These are phyloP conservation scores for Tulasnella sp. DNA, from an alignment of 768 basidiomycete species.

Conservation along the genomic window DNA sequence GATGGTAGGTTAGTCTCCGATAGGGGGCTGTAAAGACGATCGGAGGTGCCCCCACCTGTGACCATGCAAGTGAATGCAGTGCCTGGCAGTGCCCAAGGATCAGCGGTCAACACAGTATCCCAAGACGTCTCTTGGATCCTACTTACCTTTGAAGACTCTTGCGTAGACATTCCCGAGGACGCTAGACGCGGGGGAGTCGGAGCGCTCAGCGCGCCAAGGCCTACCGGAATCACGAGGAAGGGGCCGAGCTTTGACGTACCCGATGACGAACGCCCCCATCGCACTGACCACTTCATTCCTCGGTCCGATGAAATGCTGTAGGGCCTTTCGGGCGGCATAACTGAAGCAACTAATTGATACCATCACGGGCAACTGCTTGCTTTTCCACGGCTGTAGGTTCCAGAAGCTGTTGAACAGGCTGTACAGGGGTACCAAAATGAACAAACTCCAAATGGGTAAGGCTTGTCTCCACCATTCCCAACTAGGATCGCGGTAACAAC, in stretches of 20 bases:
- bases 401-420: slow-evolving; percentile 66
- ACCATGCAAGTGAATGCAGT: slow-evolving; percentile 91
- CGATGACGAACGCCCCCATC: slow-evolving; percentile 66
- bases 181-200: neutral
- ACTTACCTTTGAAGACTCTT: slow-evolving; percentile 46
- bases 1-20: neutral
- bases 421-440: slow-evolving; percentile 73
- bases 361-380: slow-evolving; percentile 75
- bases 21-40: neutral
- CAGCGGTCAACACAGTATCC: neutral
- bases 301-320: slow-evolving; percentile 80
- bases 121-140: neutral
- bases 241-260: slow-evolving; percentile 21
- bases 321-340: slow-evolving; percentile 73
- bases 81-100: slow-evolving; percentile 50
- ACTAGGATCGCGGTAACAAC: slow-evolving; percentile 64
- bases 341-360: slow-evolving; percentile 75
- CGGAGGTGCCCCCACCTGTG: slow-evolving; percentile 39
- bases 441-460: slow-evolving; percentile 73
- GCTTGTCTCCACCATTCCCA: slow-evolving; percentile 75
- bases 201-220: neutral
- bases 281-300: slow-evolving; percentile 77
- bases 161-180: slow-evolving; percentile 77
- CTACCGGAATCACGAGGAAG: neutral
- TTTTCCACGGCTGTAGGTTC: slow-evolving; percentile 72